These are phyloP conservation scores for Daedaleopsis nitida DNA, from an alignment of 768 basidiomycete species.

Conservation along the genomic window DNA sequence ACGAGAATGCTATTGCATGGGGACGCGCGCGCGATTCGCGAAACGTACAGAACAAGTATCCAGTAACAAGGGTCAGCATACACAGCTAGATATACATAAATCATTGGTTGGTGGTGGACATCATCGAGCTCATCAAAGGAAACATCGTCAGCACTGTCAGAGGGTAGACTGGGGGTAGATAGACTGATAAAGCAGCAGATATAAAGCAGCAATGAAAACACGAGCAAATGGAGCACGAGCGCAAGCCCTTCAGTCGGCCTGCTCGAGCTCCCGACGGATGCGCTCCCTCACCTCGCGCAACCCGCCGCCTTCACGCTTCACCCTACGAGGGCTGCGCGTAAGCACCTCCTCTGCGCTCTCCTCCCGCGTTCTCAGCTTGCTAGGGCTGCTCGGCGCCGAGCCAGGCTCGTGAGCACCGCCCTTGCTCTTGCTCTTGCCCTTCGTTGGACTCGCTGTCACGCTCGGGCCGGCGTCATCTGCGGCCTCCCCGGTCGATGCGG, in stretches of 20 bases:
- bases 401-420: not conserved
- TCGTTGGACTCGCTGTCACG: slow-evolving; percentile 46
- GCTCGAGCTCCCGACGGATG: slow-evolving; percentile 76
- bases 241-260: slow-evolving; percentile 47
- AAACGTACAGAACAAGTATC: slow-evolving; percentile 2
- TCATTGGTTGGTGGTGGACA: slow-evolving; percentile 2
- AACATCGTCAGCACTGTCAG: slow-evolving; percentile 15
- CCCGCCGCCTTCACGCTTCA: slow-evolving; percentile 72
- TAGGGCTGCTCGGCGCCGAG: slow-evolving; percentile 26
- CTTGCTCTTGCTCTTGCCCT: slow-evolving; percentile 40
- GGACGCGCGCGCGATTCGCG: not conserved
- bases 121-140: not conserved
- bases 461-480: slow-evolving; percentile 29
- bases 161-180: not conserved
- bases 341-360: slow-evolving; percentile 64
- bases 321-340: slow-evolving; percentile 69
- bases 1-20: not conserved
- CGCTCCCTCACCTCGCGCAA: slow-evolving; percentile 81
- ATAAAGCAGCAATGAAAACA: slow-evolving; percentile 8
- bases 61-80: not conserved
- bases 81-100: slow-evolving; percentile 22
- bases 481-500: slow-evolving; percentile 34
- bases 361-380: slow-evolving; percentile 43
- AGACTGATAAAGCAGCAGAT: not conserved
- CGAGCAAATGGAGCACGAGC: slow-evolving; percentile 1